These are phyloP conservation scores for Penicillium hesseltinei DNA, from an alignment of 2,329 filamentous ascomycete genomes.

Conservation along the genomic window DNA sequence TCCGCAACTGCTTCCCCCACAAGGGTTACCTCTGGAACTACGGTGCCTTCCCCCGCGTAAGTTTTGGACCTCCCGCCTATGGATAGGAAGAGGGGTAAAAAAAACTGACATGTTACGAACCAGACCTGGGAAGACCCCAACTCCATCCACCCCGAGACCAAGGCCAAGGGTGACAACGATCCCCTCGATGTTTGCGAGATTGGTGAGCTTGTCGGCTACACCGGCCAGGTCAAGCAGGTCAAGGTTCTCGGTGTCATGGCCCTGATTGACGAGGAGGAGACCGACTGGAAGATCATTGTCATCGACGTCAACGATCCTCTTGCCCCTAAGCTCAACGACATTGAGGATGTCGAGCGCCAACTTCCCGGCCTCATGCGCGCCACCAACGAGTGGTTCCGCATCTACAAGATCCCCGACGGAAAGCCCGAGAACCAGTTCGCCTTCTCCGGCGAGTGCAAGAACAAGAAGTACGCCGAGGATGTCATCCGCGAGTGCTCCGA, in stretches of 20 bases:
- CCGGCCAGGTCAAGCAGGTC: constrained; percentile 98
- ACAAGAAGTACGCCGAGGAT: constrained; percentile 97
- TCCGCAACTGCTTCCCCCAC: constrained; percentile 99
- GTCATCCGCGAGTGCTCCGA: constrained; percentile 94
- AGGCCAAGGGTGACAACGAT: constrained; percentile 99
- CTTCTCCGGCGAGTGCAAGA: constrained; percentile 99
- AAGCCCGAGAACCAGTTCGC: constrained; percentile 99
- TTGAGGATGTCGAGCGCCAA: constrained; percentile 98
- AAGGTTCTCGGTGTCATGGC: constrained; percentile 99
- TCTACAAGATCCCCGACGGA: constrained; percentile 99
- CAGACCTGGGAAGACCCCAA: constrained; percentile 99
- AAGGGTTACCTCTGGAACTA: constrained; percentile 99
- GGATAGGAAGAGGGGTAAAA: constrained; percentile 7
- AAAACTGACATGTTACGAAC: not conserved
- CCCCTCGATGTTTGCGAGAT: constrained; percentile 99
- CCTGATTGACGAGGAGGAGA: constrained; percentile 98
- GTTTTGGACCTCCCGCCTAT: constrained; percentile 23
- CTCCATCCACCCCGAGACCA: constrained; percentile 93
- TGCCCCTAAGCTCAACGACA: constrained; percentile 93
- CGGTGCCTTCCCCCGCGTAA: constrained; percentile 95
- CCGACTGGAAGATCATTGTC: constrained; percentile 99
- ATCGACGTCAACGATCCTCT: constrained; percentile 98
- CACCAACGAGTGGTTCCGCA: constrained; percentile 99
- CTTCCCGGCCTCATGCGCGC: constrained; percentile 93
- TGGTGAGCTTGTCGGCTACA: constrained; percentile 93